phyloP scores from a whole-genome alignment of 768 basidiomycete genomes.

The Dioszegia hungarica region DNA sequence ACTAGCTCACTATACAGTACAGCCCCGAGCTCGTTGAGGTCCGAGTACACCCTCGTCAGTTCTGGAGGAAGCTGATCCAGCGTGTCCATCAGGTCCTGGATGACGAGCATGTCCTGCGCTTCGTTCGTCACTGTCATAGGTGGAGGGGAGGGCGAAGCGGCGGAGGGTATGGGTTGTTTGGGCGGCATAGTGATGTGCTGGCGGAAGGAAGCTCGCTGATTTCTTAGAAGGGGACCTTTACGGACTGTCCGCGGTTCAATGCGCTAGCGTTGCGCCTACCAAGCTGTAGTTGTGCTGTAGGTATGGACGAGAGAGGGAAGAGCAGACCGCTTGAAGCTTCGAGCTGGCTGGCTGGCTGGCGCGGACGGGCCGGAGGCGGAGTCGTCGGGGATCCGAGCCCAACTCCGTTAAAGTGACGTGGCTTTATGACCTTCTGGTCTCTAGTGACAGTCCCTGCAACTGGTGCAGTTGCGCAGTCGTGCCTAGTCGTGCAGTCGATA shows the following conservation, averaged over 20 bases:
- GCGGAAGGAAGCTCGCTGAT: too few relatives aligned
- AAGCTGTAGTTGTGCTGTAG: too few relatives aligned
- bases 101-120: constrained; percentile 40
- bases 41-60: constrained; percentile 88
- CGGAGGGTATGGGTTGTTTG: not conserved
- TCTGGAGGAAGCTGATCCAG: constrained; percentile 91
- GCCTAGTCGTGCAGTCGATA: too few relatives aligned
- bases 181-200: not conserved
- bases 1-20: constrained; percentile 59
- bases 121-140: constrained; percentile 20
- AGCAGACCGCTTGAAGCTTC: too few relatives aligned
- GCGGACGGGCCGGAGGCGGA: too few relatives aligned
- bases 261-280: too few relatives aligned
- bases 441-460: too few relatives aligned
- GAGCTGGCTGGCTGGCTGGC: too few relatives aligned
- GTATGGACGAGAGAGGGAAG: too few relatives aligned
- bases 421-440: not conserved
- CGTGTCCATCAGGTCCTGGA: constrained; percentile 57
- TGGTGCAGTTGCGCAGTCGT: too few relatives aligned
- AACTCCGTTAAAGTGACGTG: not conserved
- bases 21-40: constrained; percentile 96
- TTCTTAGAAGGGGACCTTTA: too few relatives aligned
- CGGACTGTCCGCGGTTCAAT: too few relatives aligned
- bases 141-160: constrained; percentile 23
- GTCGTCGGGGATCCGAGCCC: not conserved